Percentiles rank a stretch among this genome's conserved stretches.
phyloP scores from a whole-genome alignment of 768 basidiomycete species.

The Dentipellis fragilis region DNA sequence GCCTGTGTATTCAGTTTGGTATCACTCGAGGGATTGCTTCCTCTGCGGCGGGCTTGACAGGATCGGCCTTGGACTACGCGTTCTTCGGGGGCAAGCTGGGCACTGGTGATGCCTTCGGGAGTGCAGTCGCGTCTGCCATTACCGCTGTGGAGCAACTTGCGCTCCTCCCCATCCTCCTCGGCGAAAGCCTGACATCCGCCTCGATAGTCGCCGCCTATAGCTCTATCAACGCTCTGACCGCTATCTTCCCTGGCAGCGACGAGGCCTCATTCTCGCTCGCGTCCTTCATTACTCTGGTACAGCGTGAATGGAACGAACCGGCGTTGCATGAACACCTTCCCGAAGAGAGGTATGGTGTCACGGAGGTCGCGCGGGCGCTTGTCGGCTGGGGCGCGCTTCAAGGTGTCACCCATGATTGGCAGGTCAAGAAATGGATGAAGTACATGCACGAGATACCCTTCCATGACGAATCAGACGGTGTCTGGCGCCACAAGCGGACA shows the following conservation, averaged over 20 bases:
- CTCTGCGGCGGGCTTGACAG: conserved; percentile 46
- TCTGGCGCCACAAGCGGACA: conserved; percentile 7
- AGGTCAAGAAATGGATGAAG: conserved; percentile 61
- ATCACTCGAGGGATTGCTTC: conserved; percentile 53
- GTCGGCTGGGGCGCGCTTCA: conserved; percentile 77
- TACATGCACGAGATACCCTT: conserved; percentile 59
- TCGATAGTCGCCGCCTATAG: conserved; percentile 65
- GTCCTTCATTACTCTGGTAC: conserved; percentile 73
- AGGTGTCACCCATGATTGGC: conserved; percentile 73
- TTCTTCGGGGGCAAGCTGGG: conserved; percentile 48
- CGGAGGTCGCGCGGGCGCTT: conserved; percentile 58
- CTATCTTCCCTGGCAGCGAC: conserved; percentile 64
- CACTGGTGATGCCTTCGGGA: conserved; percentile 45
- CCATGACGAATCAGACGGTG: conserved; percentile 28
- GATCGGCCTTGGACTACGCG: conserved; percentile 53
- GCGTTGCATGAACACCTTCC: conserved; percentile 43
- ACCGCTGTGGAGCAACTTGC: conserved; percentile 62
- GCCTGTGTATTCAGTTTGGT: conserved; percentile 43
- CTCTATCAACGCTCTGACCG: conserved; percentile 64
- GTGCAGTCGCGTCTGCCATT: conserved; percentile 50
- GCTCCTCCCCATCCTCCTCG: conserved; percentile 64
- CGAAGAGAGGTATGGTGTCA: conserved; percentile 49
- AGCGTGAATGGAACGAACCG: conserved; percentile 61
- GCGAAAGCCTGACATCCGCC: conserved; percentile 69
- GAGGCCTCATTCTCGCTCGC: conserved; percentile 77